These are phyloP conservation scores for Fragilaria crotonensis DNA, from an alignment of 108 stramenopile genomes.

Conservation along the genomic window DNA sequence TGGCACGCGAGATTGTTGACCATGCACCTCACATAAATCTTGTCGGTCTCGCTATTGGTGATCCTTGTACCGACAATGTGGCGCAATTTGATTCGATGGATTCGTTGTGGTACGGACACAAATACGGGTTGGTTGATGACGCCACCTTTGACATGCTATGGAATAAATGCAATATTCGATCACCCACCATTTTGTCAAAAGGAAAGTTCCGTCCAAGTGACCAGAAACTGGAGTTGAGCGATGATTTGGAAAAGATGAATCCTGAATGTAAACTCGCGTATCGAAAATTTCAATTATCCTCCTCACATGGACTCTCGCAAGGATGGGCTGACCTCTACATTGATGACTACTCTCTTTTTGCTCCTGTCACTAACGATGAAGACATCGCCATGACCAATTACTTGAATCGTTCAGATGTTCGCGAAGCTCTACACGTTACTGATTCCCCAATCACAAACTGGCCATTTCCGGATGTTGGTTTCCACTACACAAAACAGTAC, in stretches of 20 bases:
- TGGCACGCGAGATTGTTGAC: slow-evolving; percentile 60
- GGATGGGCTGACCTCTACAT: slow-evolving; percentile 50
- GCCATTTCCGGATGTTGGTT: slow-evolving; percentile 46
- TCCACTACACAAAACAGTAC: slow-evolving; percentile 52
- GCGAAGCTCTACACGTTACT: slow-evolving; percentile 44
- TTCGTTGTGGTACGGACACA: slow-evolving; percentile 55
- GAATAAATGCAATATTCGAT: slow-evolving; percentile 40
- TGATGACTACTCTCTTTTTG: slow-evolving; percentile 54
- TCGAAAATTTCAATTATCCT: slow-evolving; percentile 46
- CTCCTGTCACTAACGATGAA: slow-evolving; percentile 27
- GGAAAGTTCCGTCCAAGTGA: too few relatives aligned
- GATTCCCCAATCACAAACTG: slow-evolving; percentile 33
- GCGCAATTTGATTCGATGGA: slow-evolving; percentile 60
- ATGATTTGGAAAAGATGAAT: too few relatives aligned
- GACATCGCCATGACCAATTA: slow-evolving; percentile 45
- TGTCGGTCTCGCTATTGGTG: slow-evolving; percentile 56
- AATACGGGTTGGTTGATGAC: slow-evolving; percentile 58
- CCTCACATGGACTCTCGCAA: slow-evolving; percentile 44
- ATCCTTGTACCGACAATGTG: slow-evolving; percentile 60
- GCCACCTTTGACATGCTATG: slow-evolving; percentile 41
- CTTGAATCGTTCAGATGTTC: slow-evolving; percentile 47
- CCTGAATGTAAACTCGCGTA: slow-evolving; percentile 37
- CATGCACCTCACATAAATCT: slow-evolving; percentile 15
- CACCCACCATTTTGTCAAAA: slow-evolving; percentile 32
- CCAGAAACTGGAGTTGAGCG: too few relatives aligned